Evolutionary conservation across 345 rosid species (phyloP).

Genomic region (Eutrema heterophyllum): DNA sequence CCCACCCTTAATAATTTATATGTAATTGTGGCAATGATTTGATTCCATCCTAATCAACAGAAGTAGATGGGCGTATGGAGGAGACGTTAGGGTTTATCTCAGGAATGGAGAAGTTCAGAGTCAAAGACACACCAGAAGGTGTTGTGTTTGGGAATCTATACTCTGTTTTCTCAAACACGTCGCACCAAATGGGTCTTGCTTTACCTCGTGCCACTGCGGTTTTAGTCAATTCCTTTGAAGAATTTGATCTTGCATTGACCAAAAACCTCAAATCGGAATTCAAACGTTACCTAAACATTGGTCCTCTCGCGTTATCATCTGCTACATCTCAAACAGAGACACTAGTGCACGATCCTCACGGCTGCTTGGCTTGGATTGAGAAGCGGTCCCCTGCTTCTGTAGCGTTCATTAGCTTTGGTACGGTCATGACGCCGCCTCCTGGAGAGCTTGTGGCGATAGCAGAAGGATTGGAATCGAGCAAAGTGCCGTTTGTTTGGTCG

Average conservation of each 20-base stretch:
- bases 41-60: too few species aligned
- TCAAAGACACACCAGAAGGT: constrained; percentile 48
- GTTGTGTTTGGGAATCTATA: constrained; percentile 25
- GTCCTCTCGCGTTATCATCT: constrained; percentile 23
- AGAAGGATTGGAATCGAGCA: constrained; percentile 41
- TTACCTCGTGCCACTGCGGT: constrained; percentile 42
- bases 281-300: constrained; percentile 33
- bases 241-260: constrained; percentile 38
- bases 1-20: too few species aligned
- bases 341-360: constrained; percentile 29
- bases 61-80: constrained; percentile 6
- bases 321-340: constrained; percentile 3
- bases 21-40: neutral
- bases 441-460: constrained; percentile 47
- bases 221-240: constrained; percentile 44
- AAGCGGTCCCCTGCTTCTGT: constrained; percentile 35
- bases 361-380: constrained; percentile 57
- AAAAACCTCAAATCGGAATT: constrained; percentile 34
- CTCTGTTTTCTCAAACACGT: constrained; percentile 34
- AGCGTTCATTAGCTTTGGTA: constrained; percentile 59
- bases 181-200: constrained; percentile 33
- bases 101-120: constrained; percentile 43
- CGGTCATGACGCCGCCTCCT: constrained; percentile 31
- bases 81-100: constrained; percentile 35
- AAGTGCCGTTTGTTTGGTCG: constrained; percentile 52